phyloP scores from a whole-genome alignment of 75 land plant species.

The Picea sitchensis region DNA sequence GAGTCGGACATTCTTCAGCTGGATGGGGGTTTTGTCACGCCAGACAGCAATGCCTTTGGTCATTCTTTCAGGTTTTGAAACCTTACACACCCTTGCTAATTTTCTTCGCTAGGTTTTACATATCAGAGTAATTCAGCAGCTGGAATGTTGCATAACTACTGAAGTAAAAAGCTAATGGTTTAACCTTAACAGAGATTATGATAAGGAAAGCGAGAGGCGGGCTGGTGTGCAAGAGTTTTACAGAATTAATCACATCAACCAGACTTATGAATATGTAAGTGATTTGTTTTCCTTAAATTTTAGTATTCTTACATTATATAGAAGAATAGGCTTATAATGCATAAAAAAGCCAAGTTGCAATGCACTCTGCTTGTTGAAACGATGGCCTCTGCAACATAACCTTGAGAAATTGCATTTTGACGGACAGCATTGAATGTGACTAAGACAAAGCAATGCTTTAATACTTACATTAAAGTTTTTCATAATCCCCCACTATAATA shows the following conservation, averaged over 20 bases:
- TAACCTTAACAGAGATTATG: constrained; percentile 43
- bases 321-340: not conserved
- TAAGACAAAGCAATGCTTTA: not conserved
- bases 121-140: too few species aligned
- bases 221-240: constrained; percentile 64
- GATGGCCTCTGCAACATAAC: not conserved
- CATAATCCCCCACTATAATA: not conserved
- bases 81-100: too few species aligned
- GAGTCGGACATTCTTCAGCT: constrained; percentile 19
- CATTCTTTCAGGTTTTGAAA: constrained; percentile 48
- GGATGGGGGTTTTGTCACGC: constrained; percentile 59
- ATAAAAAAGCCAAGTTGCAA: not conserved
- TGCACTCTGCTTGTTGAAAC: not conserved
- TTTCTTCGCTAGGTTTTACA: not conserved
- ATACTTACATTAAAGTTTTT: not conserved
- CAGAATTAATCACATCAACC: constrained; percentile 55
- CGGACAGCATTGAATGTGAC: not conserved
- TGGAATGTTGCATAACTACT: too few species aligned
- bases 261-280: constrained; percentile 60
- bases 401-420: not conserved
- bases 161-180: too few species aligned
- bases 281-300: not conserved
- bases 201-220: constrained; percentile 52
- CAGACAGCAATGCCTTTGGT: constrained; percentile 58
- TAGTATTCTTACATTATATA: not conserved